phyloP scores from a whole-genome alignment of 495 filamentous ascomycete genomes.

The Apiosordaria backusii region DNA sequence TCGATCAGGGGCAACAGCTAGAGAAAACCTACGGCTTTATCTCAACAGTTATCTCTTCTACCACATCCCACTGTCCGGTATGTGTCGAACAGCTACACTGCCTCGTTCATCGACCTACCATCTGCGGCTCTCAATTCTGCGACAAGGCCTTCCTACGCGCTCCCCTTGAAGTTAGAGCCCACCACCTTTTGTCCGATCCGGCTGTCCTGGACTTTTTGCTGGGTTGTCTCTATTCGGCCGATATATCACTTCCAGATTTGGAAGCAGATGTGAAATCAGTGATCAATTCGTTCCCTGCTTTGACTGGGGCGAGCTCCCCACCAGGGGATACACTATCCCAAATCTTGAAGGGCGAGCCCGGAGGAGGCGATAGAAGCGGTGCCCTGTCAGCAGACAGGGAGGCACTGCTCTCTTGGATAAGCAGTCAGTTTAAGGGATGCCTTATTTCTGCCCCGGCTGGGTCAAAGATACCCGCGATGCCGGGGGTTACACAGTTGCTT shows the following conservation, averaged over 20 bases:
- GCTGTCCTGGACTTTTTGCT: conserved; percentile 14
- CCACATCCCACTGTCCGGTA: conserved; percentile 12
- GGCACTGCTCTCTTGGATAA: conserved; percentile 14
- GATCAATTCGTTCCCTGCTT: conserved; percentile 15
- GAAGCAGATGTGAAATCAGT: neutral
- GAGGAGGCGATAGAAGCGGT: neutral
- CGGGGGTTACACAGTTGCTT: conserved; percentile 14
- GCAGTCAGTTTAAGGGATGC: conserved; percentile 10
- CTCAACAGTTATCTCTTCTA: neutral
- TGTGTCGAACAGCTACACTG: conserved; percentile 3
- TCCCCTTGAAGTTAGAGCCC: conserved; percentile 13
- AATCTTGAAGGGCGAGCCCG: neutral
- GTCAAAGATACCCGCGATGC: conserved; percentile 12
- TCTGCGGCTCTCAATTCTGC: conserved; percentile 8
- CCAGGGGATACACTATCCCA: conserved; percentile 5
- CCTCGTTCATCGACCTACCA: conserved; percentile 10
- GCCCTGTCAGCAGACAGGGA: neutral
- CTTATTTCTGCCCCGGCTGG: conserved; percentile 10
- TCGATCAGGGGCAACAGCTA: neutral
- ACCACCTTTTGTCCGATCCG: conserved; percentile 13
- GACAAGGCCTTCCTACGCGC: conserved; percentile 8
- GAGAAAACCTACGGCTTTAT: conserved; percentile 6
- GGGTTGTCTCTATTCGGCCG: conserved; percentile 7
- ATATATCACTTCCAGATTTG: neutral
- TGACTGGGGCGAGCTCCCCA: neutral